A percentile compares a stretch with the other conserved stretches of the same genome.
Conservation (phyloP, 1,139 yeast genomes). For the Candida neerlandica region DNA sequence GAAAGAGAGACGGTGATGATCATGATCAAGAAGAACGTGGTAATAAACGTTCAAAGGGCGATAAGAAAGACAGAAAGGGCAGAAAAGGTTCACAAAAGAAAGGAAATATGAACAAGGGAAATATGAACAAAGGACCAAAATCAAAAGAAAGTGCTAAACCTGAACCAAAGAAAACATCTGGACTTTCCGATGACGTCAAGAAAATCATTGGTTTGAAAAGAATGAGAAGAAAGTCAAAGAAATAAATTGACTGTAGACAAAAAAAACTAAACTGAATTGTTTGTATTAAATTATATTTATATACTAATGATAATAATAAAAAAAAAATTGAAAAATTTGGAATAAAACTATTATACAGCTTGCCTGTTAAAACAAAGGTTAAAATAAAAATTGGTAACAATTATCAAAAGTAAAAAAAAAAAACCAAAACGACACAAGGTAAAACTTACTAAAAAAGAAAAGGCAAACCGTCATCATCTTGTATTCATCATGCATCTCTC, state of each 20-base stretch:
- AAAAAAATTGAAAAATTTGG: background rate
- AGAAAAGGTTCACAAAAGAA: constrained; percentile 35
- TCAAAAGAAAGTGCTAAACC: constrained; percentile 13
- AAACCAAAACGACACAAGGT: background rate
- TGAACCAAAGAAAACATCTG: constrained; percentile 34
- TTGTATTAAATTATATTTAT: background rate
- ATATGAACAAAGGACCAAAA: constrained; percentile 20
- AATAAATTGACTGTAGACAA: constrained; percentile 17
- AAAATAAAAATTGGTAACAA: background rate
- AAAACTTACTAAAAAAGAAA: background rate
- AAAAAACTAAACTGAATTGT: background rate
- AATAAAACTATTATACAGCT: constrained; percentile 1
- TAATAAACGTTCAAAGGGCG: constrained; percentile 13
- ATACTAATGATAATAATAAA: background rate
- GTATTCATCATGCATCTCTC: background rate
- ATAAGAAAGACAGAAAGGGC: constrained; percentile 19
- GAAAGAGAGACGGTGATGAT: constrained; percentile 23
- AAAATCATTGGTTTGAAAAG: constrained; percentile 70
- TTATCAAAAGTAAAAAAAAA: background rate
- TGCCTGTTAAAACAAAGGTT: background rate
- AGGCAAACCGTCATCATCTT: background rate
- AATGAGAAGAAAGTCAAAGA: constrained; percentile 59
- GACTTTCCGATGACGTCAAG: constrained; percentile 56
- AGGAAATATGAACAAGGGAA: constrained; percentile 50
- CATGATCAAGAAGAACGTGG: constrained; percentile 16